Base-by-base conservation (phyloP, 148 eudicot species). In the Fagopyrum tataricum region DNA sequence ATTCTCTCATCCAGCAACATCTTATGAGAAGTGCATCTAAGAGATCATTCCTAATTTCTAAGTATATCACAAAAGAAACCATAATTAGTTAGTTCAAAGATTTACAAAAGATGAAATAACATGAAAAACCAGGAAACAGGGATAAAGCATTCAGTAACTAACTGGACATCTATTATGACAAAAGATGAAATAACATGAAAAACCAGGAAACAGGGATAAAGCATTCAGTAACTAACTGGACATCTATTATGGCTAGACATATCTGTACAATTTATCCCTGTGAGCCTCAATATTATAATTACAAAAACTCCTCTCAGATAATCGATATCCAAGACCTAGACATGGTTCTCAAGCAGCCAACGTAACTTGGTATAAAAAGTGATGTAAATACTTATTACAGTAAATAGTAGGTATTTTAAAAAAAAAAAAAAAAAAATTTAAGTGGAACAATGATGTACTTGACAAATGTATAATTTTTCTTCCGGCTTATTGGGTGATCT, bases 321-420 rank as follows among this genome's bases (percentile, higher is more conserved):
- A 24, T 55, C 62, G 9, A 55, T 51, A 26, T 20, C 62, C 62
- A 6, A 55, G 31, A 55, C 1, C 41, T 24, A 61, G 7, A 61
- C 67, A 12, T 61, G 24, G 41, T 61, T 4, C 67, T 61, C 67
- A 61, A 61, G 67, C 40, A 61, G 67, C 67, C 67, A 61, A 61
- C 12, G 31, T 26, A 61, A 12, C 41, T 11, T 3, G 41, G 67
- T 26, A 24, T 37, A 6, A 24, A 26, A 64, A 6, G 4, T 64
- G 20, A 26, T 37, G 43, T 17, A 64, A 37, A 37, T 31, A 1
- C 69, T 64, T 14, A 26, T 64, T 15, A 31, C 37, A 31, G 9
- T 64, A 21, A 7, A 61, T 1, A 61, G 7, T 31, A 26, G 67
- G 6, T 11, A 26, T 26, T 61, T 26, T 61, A 12, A 1, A 18